Conservation (phyloP, 2,329 filamentous ascomycete species). For the Aureobasidium sp. region DNA sequence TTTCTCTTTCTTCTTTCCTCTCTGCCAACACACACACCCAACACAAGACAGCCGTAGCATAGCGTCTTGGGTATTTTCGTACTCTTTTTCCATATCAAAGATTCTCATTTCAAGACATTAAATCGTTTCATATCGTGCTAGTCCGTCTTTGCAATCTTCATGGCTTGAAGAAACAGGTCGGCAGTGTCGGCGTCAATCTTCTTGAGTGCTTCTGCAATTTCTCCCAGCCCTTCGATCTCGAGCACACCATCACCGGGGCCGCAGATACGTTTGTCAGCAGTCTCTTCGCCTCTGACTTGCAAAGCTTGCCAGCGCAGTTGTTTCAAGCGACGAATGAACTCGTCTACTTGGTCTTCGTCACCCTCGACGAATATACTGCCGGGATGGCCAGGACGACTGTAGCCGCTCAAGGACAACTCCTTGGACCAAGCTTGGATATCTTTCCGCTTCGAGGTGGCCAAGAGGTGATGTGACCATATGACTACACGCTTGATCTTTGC, state of each 20-base stretch:
- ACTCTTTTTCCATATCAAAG: not conserved
- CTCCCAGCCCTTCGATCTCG: constrained; percentile 15
- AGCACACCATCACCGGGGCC: constrained; percentile 10
- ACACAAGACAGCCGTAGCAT: not conserved
- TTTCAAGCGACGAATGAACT: constrained; percentile 15
- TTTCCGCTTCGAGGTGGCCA: constrained; percentile 16
- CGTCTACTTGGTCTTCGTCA: constrained; percentile 11
- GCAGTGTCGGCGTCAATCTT: constrained; percentile 6
- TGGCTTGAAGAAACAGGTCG: constrained; percentile 15
- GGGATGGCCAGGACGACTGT: constrained; percentile 14
- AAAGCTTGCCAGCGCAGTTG: constrained; percentile 16
- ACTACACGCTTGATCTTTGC: constrained; percentile 14
- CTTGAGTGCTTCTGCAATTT: constrained; percentile 12
- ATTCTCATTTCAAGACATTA: not conserved
- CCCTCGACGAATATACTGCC: constrained; percentile 16
- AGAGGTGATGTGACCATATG: constrained; percentile 17
- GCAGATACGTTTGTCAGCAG: not conserved
- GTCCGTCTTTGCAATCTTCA: constrained; percentile 16
- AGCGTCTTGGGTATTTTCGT: constrained; percentile 4
- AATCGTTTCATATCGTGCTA: not conserved
- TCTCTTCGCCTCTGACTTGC: constrained; percentile 15
- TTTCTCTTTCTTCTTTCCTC: not conserved
- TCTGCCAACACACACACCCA: not conserved
- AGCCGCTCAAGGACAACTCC: constrained; percentile 13
- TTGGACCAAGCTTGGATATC: constrained; percentile 14